These are phyloP conservation scores for Seminavis robusta DNA, from an alignment of 108 stramenopile species.

Conservation along the genomic window DNA sequence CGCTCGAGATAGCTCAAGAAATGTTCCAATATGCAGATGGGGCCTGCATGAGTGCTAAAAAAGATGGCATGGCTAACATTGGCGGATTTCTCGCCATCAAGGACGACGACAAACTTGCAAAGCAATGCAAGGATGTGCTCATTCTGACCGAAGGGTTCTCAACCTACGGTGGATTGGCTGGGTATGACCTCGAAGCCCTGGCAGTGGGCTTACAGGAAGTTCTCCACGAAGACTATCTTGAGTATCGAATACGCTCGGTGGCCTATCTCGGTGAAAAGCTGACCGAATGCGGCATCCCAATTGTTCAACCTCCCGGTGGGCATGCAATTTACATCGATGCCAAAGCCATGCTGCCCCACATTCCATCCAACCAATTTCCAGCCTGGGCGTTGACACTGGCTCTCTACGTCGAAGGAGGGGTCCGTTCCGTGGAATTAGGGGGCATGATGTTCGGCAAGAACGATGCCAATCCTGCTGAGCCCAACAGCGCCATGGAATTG, in stretches of 20 bases:
- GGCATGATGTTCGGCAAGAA: slow-evolving; percentile 7
- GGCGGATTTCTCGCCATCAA: slow-evolving; percentile 5
- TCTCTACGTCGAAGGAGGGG: neutral
- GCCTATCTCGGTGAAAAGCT: neutral
- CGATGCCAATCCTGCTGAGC: too few relatives aligned
- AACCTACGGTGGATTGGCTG: slow-evolving; percentile 15
- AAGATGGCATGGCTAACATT: slow-evolving; percentile 13
- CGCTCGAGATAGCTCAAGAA: slow-evolving; percentile 2
- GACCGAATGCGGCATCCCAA: neutral
- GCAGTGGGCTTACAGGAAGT: slow-evolving; percentile 6
- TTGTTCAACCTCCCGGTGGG: slow-evolving; percentile 10
- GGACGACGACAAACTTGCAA: neutral
- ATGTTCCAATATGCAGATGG: slow-evolving; percentile 10
- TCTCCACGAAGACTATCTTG: slow-evolving; percentile 5
- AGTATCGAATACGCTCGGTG: slow-evolving; percentile 1
- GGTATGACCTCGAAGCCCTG: slow-evolving; percentile 9
- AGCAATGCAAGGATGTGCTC: neutral
- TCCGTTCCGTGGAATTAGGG: neutral
- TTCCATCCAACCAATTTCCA: slow-evolving; percentile 1
- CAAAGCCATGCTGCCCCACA: neutral
- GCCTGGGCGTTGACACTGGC: neutral
- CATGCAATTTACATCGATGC: slow-evolving; percentile 17
- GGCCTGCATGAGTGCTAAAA: slow-evolving; percentile 5
- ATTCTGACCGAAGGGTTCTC: slow-evolving; percentile 11
- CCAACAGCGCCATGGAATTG: neutral